These are phyloP conservation scores for Mucor saturninus DNA, from an alignment of 371 early-diverging fungal species.

Conservation along the genomic window DNA sequence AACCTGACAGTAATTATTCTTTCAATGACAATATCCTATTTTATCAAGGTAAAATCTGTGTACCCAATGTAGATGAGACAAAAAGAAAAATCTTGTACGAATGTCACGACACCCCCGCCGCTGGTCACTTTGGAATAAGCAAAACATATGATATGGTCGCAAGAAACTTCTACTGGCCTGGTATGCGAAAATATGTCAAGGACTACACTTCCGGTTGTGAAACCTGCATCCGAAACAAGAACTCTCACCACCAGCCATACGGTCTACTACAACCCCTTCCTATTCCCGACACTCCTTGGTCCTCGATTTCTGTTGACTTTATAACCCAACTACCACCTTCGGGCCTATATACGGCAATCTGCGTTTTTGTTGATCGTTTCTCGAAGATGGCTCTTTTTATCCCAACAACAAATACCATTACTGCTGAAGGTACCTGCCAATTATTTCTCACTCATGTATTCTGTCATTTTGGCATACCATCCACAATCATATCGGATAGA, in stretches of 20 bases:
- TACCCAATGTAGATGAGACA: neutral
- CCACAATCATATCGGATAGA: constrained; percentile 49
- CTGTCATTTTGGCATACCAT: constrained; percentile 45
- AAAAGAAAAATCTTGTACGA: neutral
- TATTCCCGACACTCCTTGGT: constrained; percentile 44
- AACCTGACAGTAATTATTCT: neutral
- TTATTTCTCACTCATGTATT: constrained; percentile 41
- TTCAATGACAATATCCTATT: neutral
- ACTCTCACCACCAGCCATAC: constrained; percentile 22
- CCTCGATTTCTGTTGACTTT: constrained; percentile 22
- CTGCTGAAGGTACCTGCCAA: constrained; percentile 33
- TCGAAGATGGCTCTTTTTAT: constrained; percentile 53
- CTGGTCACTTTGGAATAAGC: constrained; percentile 54
- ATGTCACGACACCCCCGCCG: constrained; percentile 43
- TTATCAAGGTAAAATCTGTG: constrained; percentile 5
- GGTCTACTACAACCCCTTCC: constrained; percentile 46
- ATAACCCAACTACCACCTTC: constrained; percentile 31
- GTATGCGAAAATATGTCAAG: constrained; percentile 37
- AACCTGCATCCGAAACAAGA: constrained; percentile 44
- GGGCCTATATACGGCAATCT: constrained; percentile 19
- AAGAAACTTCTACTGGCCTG: constrained; percentile 49
- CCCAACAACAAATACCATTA: constrained; percentile 30
- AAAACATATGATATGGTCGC: constrained; percentile 46
- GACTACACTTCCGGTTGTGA: constrained; percentile 48
- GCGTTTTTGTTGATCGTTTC: constrained; percentile 51